These are phyloP conservation scores for Prunus salicina DNA, from an alignment of 306 rosid genomes.

Conservation along the genomic window DNA sequence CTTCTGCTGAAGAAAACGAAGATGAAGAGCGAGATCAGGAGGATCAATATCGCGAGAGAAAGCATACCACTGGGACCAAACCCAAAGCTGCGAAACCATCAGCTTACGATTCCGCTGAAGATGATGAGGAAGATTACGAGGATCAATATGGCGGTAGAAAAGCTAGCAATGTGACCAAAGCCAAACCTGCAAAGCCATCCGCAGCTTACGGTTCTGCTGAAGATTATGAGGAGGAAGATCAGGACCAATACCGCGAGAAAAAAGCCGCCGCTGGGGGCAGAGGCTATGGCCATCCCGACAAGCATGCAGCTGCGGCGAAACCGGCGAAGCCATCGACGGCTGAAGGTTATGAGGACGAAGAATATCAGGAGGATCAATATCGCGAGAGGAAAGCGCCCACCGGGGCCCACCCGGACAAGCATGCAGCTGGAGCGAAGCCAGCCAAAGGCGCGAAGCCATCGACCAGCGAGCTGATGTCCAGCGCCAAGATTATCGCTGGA, in stretches of 20 bases:
- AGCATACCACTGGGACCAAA: background rate
- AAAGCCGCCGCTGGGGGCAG: background rate
- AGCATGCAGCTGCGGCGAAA: background rate
- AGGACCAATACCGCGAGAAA: background rate
- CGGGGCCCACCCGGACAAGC: background rate
- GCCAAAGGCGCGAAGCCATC: slow-evolving; percentile 11
- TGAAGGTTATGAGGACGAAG: background rate
- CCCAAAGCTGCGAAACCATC: background rate
- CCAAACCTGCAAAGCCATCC: background rate
- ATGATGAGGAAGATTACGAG: background rate
- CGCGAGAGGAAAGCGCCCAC: background rate
- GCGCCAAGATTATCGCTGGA: slow-evolving; percentile 45
- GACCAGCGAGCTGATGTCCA: slow-evolving; percentile 30
- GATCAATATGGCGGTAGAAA: background rate
- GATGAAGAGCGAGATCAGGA: background rate
- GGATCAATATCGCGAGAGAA: no score
- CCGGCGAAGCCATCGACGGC: background rate
- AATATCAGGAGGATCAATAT: background rate
- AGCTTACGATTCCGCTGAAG: background rate
- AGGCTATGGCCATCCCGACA: background rate
- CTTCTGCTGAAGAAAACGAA: background rate
- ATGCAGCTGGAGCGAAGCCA: background rate
- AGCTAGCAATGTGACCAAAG: background rate
- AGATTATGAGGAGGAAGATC: background rate
- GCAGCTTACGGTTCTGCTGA: background rate